Evolutionary conservation across 441 rosid genomes (phyloP).

Genomic region (Euphorbia celastroides): DNA sequence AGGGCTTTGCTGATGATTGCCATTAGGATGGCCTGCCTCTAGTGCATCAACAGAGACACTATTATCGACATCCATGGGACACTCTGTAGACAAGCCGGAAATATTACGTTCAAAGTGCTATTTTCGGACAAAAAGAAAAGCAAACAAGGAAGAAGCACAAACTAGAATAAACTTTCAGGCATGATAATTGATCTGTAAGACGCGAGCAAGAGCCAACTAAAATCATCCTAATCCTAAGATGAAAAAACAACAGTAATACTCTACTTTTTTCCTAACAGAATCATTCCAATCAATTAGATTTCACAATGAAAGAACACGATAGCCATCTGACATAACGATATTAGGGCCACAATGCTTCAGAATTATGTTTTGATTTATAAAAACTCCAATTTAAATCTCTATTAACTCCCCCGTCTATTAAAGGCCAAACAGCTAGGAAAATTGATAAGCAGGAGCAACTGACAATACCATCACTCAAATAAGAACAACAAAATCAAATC

Average conservation of each 20-base stretch:
- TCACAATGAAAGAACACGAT: not conserved
- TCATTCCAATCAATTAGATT: not conserved
- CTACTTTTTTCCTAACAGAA: not conserved
- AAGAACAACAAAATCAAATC: slow-evolving; percentile 3
- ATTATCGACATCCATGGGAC: slow-evolving; percentile 56
- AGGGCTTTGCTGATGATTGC: slow-evolving; percentile 28
- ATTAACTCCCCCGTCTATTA: not conserved
- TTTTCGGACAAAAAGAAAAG: not conserved
- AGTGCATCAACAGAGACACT: slow-evolving; percentile 33
- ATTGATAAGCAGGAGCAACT: not conserved
- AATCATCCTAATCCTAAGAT: not conserved
- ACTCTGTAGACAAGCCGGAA: slow-evolving; percentile 37
- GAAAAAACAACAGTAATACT: not conserved
- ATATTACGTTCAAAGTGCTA: slow-evolving; percentile 11
- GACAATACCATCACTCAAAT: slow-evolving; percentile 2
- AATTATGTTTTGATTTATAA: not conserved
- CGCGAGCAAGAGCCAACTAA: not conserved
- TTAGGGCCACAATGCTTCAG: no score
- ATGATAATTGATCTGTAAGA: not conserved
- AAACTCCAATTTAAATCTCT: not conserved
- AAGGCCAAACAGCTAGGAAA: not conserved
- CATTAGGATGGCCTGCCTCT: slow-evolving; percentile 49
- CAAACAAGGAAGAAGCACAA: slow-evolving; percentile 5
- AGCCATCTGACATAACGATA: not conserved
- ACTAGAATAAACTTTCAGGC: not conserved